Base-by-base conservation (phyloP, 495 filamentous ascomycete genomes). In the Tetracladium marchalianum region DNA sequence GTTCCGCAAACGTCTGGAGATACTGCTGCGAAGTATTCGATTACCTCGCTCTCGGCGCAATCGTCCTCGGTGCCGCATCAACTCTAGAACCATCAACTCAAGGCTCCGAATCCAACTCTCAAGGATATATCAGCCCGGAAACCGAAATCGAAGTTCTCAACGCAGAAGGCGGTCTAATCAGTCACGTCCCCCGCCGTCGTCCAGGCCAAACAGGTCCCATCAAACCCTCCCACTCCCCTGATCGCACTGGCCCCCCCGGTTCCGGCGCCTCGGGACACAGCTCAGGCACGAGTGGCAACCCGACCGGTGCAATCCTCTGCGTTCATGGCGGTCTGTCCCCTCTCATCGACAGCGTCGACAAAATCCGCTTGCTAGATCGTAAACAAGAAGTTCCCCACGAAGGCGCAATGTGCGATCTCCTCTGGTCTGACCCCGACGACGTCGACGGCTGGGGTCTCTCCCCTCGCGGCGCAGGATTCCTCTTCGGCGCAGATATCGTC, bases 11-110 rank as follows among this genome's bases (percentile, higher is more conserved):
- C 52, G 92, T 98, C 1, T 98, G 92, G 92, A 77, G 90, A 41
- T 95, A 98, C 61, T 98, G 92, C 70, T 97, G 92, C 66, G 92
- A 98, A 62, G 87, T 97, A 2, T 98, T 98, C 61, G 92, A 98
- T 66, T 97, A 97, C 64, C 77, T 98, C 18, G 93, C 92, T 11
- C 80, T 98, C 35, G 92, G 90, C 44, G 92, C 92, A 35, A 81
- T 98, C 54, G 88, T 98, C 24, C 76, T 94, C 11, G 92, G 93
- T 42, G 87, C 93, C 16, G 82, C 85, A 39, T 83, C 84, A 38
- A 78, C 78, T 11, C 70, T 95, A 11, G 62, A 71, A 31, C 73
- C 72, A 19, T 65, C 75, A 31, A 60, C 54, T 37, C 61, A 70
- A 33, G 62, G 62, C 11, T 66, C 69, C 50, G 66, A 66, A 1